Conservation (phyloP, 495 filamentous ascomycete genomes). For the Neurospora sp. region DNA sequence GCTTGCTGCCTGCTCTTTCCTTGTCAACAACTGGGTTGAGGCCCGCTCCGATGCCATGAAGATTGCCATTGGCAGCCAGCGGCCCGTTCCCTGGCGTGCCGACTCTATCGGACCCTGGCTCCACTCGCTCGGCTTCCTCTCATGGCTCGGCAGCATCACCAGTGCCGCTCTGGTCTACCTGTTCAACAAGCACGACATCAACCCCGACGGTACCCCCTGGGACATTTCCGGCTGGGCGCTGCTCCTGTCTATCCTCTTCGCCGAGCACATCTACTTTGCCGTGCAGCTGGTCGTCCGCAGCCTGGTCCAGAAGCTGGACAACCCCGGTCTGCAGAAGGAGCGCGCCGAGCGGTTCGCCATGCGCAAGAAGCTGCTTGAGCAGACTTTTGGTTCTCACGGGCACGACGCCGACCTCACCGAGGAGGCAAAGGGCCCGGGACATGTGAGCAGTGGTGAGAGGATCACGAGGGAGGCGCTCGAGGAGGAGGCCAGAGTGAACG, state of each 20-base stretch:
- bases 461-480: conserved; percentile 39
- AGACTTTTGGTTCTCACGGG: conserved; percentile 28
- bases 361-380: conserved; percentile 62
- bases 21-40: conserved; percentile 95
- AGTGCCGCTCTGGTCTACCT: conserved; percentile 79
- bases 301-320: conserved; percentile 71
- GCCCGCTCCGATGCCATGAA: conserved; percentile 89
- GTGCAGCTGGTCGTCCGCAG: conserved; percentile 59
- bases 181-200: conserved; percentile 57
- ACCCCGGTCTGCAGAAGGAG: conserved; percentile 74
- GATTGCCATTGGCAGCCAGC: conserved; percentile 80
- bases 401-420: conserved; percentile 16
- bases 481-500: conserved; percentile 57
- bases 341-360: conserved; percentile 62
- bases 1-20: conserved; percentile 74
- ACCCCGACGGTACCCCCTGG: conserved; percentile 43
- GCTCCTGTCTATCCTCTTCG: conserved; percentile 72
- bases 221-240: conserved; percentile 73
- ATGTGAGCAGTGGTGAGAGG: conserved; percentile 32
- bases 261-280: conserved; percentile 77
- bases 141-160: conserved; percentile 85
- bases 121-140: conserved; percentile 71
- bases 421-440: conserved; percentile 14
- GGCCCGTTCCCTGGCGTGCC: conserved; percentile 75
- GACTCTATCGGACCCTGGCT: conserved; percentile 97